phyloP scores from a whole-genome alignment of 257 asterid species.

The Handroanthus guayacan region DNA sequence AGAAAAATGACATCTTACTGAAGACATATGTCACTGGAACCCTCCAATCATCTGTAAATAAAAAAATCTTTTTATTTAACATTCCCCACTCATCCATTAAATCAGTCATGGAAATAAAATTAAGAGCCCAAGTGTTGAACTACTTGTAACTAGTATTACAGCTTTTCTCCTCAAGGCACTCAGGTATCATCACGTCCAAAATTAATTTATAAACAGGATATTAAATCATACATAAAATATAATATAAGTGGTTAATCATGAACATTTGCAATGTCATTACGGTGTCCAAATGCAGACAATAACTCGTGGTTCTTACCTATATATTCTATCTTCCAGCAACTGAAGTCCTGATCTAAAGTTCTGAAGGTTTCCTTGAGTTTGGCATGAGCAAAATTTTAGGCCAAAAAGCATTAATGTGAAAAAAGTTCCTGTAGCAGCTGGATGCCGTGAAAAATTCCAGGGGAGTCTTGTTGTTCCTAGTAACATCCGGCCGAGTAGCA shows the following conservation, averaged over 20 bases:
- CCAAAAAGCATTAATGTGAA: conserved; percentile 96
- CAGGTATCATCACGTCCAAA: conserved; percentile 10
- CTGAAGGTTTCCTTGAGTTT: conserved; percentile 83
- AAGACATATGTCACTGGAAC: conserved; percentile 22
- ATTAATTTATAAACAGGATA: conserved; percentile 2
- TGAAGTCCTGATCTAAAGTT: conserved; percentile 88
- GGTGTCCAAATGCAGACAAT: conserved; percentile 1
- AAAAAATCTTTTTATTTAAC: background rate
- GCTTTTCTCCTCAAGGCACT: conserved; percentile 11
- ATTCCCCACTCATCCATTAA: conserved; percentile 3
- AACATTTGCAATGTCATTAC: background rate
- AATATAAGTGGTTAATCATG: background rate
- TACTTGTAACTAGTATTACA: background rate
- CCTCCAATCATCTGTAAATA: conserved; percentile 24
- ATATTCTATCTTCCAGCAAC: conserved; percentile 94
- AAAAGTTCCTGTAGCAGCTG: conserved; percentile 94
- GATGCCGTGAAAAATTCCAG: conserved; percentile 93
- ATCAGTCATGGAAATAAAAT: background rate
- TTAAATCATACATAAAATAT: background rate
- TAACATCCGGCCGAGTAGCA: conserved; percentile 91
- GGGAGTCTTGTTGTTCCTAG: conserved; percentile 90
- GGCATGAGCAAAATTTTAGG: conserved; percentile 88
- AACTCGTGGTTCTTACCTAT: conserved; percentile 57
- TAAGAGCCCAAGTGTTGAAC: background rate
- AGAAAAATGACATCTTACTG: conserved; percentile 6